Evolutionary conservation across 495 filamentous ascomycete genomes (phyloP).

Genomic region (Penicillium pancosmium): DNA sequence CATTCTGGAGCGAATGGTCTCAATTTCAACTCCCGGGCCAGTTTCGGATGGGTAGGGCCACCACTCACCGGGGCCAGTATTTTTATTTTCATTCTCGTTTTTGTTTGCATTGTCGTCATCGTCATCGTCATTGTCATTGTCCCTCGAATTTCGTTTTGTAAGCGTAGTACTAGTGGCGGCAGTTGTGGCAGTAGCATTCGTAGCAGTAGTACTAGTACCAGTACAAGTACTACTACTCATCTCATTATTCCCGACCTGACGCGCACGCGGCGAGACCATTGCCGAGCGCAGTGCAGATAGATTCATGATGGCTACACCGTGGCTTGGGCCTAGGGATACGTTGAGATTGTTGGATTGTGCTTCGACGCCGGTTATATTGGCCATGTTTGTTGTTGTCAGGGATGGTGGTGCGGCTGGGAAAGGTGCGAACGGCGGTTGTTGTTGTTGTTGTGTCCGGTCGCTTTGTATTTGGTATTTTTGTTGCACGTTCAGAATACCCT

Average conservation of each 20-base stretch:
- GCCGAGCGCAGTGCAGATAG: background rate
- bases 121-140: too few relatives aligned
- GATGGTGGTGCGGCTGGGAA: background rate
- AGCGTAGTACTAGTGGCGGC: too few relatives aligned
- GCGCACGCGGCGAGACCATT: background rate
- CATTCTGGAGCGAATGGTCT: slow-evolving; percentile 9
- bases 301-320: background rate
- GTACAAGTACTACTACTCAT: too few relatives aligned
- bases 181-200: too few relatives aligned
- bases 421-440: background rate
- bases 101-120: too few relatives aligned
- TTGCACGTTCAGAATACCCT: background rate
- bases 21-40: background rate
- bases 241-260: background rate
- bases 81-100: background rate
- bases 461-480: background rate
- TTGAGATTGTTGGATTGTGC: slow-evolving; percentile 8
- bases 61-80: background rate
- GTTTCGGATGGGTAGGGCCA: background rate
- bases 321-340: background rate
- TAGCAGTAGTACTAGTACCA: too few relatives aligned
- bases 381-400: background rate
- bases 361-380: background rate
- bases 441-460: background rate
- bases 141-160: too few relatives aligned